Evolutionary conservation across 768 basidiomycete genomes (phyloP).

Genomic region (Lactarius sp.): DNA sequence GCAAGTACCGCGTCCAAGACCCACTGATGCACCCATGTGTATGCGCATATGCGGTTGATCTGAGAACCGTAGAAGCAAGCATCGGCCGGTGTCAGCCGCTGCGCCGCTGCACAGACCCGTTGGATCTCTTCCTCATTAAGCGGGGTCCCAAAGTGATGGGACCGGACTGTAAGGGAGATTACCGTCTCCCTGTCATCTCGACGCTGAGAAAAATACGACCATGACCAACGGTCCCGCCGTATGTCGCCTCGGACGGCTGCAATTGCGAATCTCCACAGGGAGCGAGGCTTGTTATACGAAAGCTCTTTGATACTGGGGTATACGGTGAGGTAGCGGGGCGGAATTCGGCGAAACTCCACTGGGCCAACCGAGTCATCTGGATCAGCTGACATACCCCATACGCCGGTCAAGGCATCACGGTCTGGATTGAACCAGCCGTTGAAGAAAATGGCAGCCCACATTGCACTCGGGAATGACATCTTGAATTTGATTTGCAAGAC

Average conservation of each 20-base stretch:
- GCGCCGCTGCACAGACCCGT: conserved; percentile 21
- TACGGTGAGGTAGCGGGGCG: conserved; percentile 27
- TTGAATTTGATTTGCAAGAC: conserved; percentile 19
- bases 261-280: conserved; percentile 33
- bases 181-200: conserved; percentile 28
- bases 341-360: conserved; percentile 29
- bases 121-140: conserved; percentile 22
- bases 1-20: not conserved
- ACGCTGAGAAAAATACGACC: conserved; percentile 33
- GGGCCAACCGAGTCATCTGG: not conserved
- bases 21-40: conserved; percentile 28
- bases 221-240: conserved; percentile 29
- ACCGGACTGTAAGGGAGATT: conserved; percentile 30
- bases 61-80: conserved; percentile 29
- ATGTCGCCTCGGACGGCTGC: conserved; percentile 27
- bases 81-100: conserved; percentile 29
- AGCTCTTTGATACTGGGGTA: conserved; percentile 29
- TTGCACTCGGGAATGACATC: conserved; percentile 11
- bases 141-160: conserved; percentile 25
- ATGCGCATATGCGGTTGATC: conserved; percentile 24
- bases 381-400: not conserved
- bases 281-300: conserved; percentile 27
- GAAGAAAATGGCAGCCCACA: conserved; percentile 13
- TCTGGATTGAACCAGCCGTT: conserved; percentile 6
- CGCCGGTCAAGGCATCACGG: conserved; percentile 10